Base-by-base conservation (phyloP, 805 yeast genomes). In the Ogataea glucozyma region DNA sequence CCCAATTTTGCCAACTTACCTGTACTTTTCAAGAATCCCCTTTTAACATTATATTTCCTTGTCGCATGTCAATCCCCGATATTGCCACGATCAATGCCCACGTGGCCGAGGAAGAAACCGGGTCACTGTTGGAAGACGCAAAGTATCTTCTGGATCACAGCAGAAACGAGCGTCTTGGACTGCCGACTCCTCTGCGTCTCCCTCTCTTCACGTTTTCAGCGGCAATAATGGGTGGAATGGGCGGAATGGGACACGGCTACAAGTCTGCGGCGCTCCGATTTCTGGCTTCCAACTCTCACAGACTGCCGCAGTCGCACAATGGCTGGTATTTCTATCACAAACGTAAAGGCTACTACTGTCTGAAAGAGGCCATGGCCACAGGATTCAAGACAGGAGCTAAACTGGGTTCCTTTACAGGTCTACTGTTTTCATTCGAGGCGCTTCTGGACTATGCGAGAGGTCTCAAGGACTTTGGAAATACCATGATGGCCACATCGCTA, bases 261-360 rank as follows among this genome's bases (percentile, higher is more conserved):
- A 71, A 71, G 40, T 49, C 59, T 2, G 68, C 86, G 0, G 76
- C 85, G 1, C 63, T 81, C 31, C 71, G 79, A 31, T 88, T 76
- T 53, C 67, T 88, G 35, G 88, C 90, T 2, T 87, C 85, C 52
- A 88, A 88, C 56, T 84, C 93, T 11, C 96, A 88, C 58, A 61
- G 96, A 40, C 65, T 88, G 44, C 96, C 96, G 6, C 71, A 63
- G 17, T 79, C 83, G 0, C 83, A 79, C 41, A 89, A 88, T 16
- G 93, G 91, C 0, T 88, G 96, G 96, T 88, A 84, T 57, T 84
- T 83, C 59, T 88, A 88, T 63, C 93, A 88, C 64, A 87, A 85
- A 64, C 73, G 88, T 48, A 88, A 86, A 66, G 84, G 85, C 62
- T 85, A 85, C 61, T 85, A 83, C 22, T 78, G 87, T 64, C 62